Base-by-base conservation (phyloP, 352 stramenopile genomes). In the Phytophthora vignae region DNA sequence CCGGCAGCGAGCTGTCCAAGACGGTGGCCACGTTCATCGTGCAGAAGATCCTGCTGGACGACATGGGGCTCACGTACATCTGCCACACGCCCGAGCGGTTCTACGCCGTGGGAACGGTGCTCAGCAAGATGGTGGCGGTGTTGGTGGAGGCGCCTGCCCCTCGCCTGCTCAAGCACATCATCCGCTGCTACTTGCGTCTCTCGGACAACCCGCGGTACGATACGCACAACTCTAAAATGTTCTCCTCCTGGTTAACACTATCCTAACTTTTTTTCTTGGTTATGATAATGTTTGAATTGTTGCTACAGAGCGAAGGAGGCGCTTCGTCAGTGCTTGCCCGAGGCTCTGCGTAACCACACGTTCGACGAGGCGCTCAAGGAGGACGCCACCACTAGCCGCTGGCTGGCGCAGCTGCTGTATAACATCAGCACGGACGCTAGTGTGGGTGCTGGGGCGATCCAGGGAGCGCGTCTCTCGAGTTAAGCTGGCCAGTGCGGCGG, bases 11-110 rank as follows among this genome's bases (percentile, higher is more conserved):
- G 74, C 85, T 99, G 17, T 98, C 87, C 75, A 99, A 99, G 81
- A 99, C 98, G 4, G 95, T 92, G n/a, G 98, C 98, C 9, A 99
- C 98, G 2, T 99, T 99, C 76, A 99, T 99, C 61, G 97, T 99
- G 44, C 97, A 99, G 81, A 99, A 99, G 79, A 99, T 99, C 67
- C 78, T 99, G 48, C 77, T 99, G 52, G 98, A 99, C 78, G 96
- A 99, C 60, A 97, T 98, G 79, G 98, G 98, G 15, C 88, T 99
- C 27, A 98, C 97, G 22, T 99, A 99, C 83, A 99, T 99, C 63
- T 99, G 98, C 89, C 93, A 98, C 74, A 99, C 98, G 15, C 95
- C 97, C 27, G 98, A 99, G 81, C 83, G 90, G 22, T 96, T 96
- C 57, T 96, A 97, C 74, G 88, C 90, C 3, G 88, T 96, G 4